phyloP scores from a whole-genome alignment of 192 early-diverging fungal species.

The Piromyces sp. region DNA sequence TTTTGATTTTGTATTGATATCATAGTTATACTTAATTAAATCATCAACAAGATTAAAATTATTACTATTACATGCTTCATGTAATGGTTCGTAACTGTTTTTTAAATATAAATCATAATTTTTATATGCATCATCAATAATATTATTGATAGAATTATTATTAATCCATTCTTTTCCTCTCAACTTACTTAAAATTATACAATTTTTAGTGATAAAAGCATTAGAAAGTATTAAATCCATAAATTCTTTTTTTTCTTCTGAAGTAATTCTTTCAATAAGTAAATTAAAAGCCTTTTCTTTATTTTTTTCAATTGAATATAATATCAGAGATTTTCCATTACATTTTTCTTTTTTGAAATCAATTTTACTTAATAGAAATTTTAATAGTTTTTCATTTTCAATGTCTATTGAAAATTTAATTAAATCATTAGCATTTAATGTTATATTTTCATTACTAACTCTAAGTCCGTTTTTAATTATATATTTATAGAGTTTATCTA shows the following conservation, averaged over 20 bases:
- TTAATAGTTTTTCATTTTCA: not conserved
- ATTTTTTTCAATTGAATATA: not conserved
- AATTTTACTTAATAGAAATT: not conserved
- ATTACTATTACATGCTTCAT: not conserved
- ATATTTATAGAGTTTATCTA: not conserved
- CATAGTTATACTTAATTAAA: not conserved
- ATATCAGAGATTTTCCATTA: not conserved
- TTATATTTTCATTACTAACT: not conserved
- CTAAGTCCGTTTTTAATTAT: not conserved
- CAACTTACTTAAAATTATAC: not conserved
- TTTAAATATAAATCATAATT: not conserved
- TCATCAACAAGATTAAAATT: not conserved
- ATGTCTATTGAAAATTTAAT: not conserved
- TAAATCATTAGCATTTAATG: not conserved
- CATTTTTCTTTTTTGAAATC: not conserved
- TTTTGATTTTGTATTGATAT: not conserved
- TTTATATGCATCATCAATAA: not conserved
- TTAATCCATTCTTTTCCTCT: not conserved
- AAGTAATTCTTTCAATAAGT: not conserved
- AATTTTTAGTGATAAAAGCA: not conserved
- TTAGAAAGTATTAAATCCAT: not conserved
- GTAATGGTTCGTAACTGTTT: not conserved
- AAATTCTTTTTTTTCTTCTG: not conserved
- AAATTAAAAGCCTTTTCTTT: not conserved
- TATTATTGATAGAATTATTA: not conserved